Evolutionary conservation across 352 stramenopile species (phyloP).

Genomic region (Phytophthora pistaciae): DNA sequence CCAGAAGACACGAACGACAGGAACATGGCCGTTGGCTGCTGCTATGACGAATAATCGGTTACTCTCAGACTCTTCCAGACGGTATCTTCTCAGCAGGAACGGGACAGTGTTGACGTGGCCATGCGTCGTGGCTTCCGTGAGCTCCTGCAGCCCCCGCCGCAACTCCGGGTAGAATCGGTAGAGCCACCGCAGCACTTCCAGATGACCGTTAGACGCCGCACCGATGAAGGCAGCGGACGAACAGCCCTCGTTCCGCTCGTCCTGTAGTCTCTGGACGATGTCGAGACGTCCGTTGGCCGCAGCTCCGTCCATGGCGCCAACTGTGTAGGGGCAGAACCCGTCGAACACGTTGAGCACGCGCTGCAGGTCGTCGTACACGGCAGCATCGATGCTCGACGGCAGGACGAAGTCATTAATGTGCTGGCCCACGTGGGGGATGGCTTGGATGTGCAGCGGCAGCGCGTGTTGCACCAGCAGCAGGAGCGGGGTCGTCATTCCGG

Average conservation of each 20-base stretch:
- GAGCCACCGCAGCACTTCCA: too few relatives aligned
- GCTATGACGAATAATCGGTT: too few relatives aligned
- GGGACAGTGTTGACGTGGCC: too few relatives aligned
- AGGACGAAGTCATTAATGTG: neutral
- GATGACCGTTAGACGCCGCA: neutral
- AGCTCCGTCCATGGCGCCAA: constrained; percentile 21
- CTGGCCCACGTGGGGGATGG: neutral
- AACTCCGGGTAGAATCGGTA: too few relatives aligned
- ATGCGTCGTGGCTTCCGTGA: too few relatives aligned
- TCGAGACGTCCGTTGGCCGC: constrained; percentile 10
- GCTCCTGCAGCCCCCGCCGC: too few relatives aligned
- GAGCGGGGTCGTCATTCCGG: too few relatives aligned
- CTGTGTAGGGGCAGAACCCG: neutral
- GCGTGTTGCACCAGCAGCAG: neutral
- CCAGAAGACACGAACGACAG: too few relatives aligned
- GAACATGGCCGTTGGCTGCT: too few relatives aligned
- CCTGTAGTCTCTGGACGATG: constrained; percentile 14
- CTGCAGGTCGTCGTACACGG: constrained; percentile 1
- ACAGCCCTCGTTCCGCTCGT: constrained; percentile 6
- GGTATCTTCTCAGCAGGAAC: too few relatives aligned
- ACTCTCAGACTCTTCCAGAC: too few relatives aligned
- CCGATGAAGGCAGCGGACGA: constrained; percentile 10
- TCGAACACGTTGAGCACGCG: neutral
- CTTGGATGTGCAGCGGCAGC: neutral
- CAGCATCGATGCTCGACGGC: neutral